These are phyloP conservation scores for Theileria annulata DNA, from an alignment of 169 alveolate species.

Conservation along the genomic window DNA sequence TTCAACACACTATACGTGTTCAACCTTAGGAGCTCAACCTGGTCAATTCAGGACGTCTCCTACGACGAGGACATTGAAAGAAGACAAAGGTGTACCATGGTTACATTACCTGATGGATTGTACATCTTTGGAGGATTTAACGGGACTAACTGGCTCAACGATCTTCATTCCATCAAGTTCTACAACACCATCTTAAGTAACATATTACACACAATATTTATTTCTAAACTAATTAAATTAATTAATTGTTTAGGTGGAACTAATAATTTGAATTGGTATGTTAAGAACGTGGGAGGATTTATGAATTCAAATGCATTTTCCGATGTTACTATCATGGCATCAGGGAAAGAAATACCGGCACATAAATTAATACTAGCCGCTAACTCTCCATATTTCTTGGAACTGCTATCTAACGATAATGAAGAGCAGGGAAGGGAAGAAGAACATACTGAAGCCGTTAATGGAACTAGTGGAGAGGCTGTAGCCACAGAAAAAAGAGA, in stretches of 20 bases:
- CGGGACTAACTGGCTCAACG: slow-evolving; percentile 72
- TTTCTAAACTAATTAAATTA: slow-evolving; percentile 22
- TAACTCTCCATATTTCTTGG: slow-evolving; percentile 55
- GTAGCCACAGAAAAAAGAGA: not conserved
- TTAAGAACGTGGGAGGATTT: slow-evolving; percentile 45
- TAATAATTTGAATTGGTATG: slow-evolving; percentile 22
- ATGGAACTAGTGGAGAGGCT: not conserved
- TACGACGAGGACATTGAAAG: slow-evolving; percentile 29
- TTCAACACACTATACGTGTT: slow-evolving; percentile 63
- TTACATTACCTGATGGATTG: slow-evolving; percentile 26
- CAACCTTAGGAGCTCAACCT: slow-evolving; percentile 56
- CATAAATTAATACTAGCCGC: slow-evolving; percentile 62
- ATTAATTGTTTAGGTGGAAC: slow-evolving; percentile 5
- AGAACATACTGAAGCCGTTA: not conserved
- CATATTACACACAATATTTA: slow-evolving; percentile 24
- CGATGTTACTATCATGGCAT: slow-evolving; percentile 54
- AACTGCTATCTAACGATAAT: slow-evolving; percentile 48
- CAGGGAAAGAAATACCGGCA: slow-evolving; percentile 68
- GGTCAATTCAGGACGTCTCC: slow-evolving; percentile 46
- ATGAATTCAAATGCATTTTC: slow-evolving; percentile 39
- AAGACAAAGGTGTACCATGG: slow-evolving; percentile 57
- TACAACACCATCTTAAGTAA: slow-evolving; percentile 12
- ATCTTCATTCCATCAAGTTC: slow-evolving; percentile 59
- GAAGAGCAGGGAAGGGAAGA: not conserved
- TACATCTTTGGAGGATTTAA: slow-evolving; percentile 76